Conservation (phyloP, 2,329 filamentous ascomycete species). For the Neofusicoccum sp. region DNA sequence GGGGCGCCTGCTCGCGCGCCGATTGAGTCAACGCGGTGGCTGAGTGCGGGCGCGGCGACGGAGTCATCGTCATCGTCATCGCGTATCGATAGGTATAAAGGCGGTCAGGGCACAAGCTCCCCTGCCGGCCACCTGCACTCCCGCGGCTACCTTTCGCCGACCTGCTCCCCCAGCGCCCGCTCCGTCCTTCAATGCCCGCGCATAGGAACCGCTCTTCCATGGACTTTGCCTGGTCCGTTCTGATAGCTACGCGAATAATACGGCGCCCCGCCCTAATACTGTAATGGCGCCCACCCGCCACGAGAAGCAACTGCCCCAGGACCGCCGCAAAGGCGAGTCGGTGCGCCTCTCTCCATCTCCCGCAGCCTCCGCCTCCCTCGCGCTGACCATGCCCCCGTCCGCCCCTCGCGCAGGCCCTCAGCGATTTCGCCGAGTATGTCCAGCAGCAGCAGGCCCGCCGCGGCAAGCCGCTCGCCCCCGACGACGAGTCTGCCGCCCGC, state of each 20-base stretch:
- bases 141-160: neutral
- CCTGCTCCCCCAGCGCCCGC: neutral
- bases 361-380: neutral
- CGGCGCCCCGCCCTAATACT: neutral
- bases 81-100: constrained; percentile 8
- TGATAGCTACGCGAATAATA: constrained; percentile 18
- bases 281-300: constrained; percentile 35
- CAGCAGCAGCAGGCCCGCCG: constrained; percentile 84
- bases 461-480: constrained; percentile 35
- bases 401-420: constrained; percentile 62
- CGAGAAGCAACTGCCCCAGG: constrained; percentile 64
- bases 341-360: constrained; percentile 48
- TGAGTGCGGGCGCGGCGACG: neutral
- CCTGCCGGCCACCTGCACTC: neutral
- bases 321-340: constrained; percentile 82
- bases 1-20: neutral
- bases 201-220: constrained; percentile 5
- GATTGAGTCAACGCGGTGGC: constrained; percentile 14
- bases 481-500: constrained; percentile 22
- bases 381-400: neutral
- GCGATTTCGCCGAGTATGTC: constrained; percentile 96
- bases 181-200: constrained; percentile 16
- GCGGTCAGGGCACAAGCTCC: constrained; percentile 1
- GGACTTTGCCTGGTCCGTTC: constrained; percentile 20
- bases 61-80: neutral